Conservation (phyloP, 495 filamentous ascomycete genomes). For the Aspergillus coremiiformis region DNA sequence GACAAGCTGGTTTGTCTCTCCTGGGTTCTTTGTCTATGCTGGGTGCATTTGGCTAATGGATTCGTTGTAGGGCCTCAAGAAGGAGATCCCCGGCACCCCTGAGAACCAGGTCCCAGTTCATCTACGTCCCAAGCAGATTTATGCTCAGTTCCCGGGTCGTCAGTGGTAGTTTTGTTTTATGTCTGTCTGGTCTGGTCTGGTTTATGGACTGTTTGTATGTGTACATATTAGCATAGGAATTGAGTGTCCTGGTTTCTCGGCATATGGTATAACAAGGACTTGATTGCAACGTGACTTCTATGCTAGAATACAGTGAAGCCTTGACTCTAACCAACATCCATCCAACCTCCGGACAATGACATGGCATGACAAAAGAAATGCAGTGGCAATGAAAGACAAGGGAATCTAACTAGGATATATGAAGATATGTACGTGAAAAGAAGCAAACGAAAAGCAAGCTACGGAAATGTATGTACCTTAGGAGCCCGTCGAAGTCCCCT, state of each 20-base stretch:
- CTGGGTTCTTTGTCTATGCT: neutral
- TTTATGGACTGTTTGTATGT: slow-evolving; percentile 27
- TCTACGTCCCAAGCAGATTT: slow-evolving; percentile 70
- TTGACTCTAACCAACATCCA: slow-evolving; percentile 7
- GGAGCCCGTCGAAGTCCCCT: slow-evolving; percentile 20
- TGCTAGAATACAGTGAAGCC: slow-evolving; percentile 13
- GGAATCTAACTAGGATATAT: neutral
- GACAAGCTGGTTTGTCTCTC: slow-evolving; percentile 72
- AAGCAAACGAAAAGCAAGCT: slow-evolving; percentile 9
- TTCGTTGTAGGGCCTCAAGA: slow-evolving; percentile 66
- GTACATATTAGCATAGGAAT: slow-evolving; percentile 39
- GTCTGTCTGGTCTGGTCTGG: slow-evolving; percentile 14
- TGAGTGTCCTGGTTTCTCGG: slow-evolving; percentile 23
- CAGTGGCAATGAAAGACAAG: neutral
- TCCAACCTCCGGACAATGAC: neutral
- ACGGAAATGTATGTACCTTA: slow-evolving; percentile 21
- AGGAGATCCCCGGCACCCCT: slow-evolving; percentile 79
- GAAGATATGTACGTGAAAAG: slow-evolving; percentile 13
- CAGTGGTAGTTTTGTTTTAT: slow-evolving; percentile 30
- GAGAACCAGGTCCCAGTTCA: slow-evolving; percentile 74
- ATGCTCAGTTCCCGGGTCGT: slow-evolving; percentile 45
- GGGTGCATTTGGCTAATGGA: neutral
- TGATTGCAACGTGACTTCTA: slow-evolving; percentile 5
- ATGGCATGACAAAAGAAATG: neutral
- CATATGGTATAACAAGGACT: slow-evolving; percentile 7